Evolutionary conservation across 2,329 filamentous ascomycete genomes (phyloP).

Genomic region (Cephalotrichum gorgonifer): DNA sequence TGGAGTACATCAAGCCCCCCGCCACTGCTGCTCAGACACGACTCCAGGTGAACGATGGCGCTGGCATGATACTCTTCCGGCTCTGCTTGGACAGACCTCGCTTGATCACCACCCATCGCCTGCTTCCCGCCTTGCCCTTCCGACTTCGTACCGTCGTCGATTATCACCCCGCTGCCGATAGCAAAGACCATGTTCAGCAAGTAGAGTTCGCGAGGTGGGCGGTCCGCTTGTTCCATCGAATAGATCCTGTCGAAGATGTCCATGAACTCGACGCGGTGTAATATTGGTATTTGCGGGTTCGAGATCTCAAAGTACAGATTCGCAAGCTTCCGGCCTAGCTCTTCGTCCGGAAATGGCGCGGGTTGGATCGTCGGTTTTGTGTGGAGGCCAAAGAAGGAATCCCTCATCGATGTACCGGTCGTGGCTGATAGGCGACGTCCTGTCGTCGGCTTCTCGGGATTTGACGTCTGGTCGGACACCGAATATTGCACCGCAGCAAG

Average conservation of each 20-base stretch:
- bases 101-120: slow-evolving; percentile 13
- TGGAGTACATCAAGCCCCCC: slow-evolving; percentile 88
- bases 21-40: slow-evolving; percentile 74
- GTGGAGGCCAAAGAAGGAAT: slow-evolving; percentile 95
- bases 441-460: slow-evolving; percentile 5
- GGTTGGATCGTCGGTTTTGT: slow-evolving; percentile 80
- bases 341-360: slow-evolving; percentile 70
- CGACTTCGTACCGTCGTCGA: slow-evolving; percentile 51
- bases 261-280: slow-evolving; percentile 86
- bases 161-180: slow-evolving; percentile 87
- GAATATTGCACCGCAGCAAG: slow-evolving; percentile 82
- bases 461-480: slow-evolving; percentile 33
- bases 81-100: slow-evolving; percentile 45
- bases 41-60: slow-evolving; percentile 83
- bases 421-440: slow-evolving; percentile 9
- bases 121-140: slow-evolving; percentile 20
- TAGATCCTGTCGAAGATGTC: slow-evolving; percentile 78
- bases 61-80: slow-evolving; percentile 96
- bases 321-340: slow-evolving; percentile 62
- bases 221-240: slow-evolving; percentile 51
- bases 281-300: slow-evolving; percentile 88
- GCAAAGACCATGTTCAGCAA: slow-evolving; percentile 95
- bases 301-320: slow-evolving; percentile 91
- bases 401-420: slow-evolving; percentile 71
- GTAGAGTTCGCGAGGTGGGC: slow-evolving; percentile 76